Percentiles rank a stretch among this genome's conserved stretches.
Conservation (phyloP, 805 yeast species). For the Blastobotrys parvus region DNA sequence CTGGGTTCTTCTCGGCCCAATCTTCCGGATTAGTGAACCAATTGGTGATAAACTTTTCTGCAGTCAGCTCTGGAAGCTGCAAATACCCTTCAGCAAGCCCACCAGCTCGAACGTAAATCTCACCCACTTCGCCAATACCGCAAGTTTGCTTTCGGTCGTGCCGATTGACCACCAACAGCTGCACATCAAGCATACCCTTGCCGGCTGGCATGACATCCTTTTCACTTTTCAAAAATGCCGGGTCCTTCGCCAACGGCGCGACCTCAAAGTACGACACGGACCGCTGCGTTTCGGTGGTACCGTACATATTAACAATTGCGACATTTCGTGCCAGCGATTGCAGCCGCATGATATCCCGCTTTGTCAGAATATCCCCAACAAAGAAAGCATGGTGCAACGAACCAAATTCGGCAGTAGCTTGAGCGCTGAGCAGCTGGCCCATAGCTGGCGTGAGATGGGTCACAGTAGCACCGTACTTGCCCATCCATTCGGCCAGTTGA, state of each 20-base stretch:
- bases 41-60: slow-evolving; percentile 77
- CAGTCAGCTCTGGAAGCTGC: slow-evolving; percentile 80
- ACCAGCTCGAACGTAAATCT: slow-evolving; percentile 95
- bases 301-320: slow-evolving; percentile 93
- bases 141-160: slow-evolving; percentile 82
- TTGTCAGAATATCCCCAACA: slow-evolving; percentile 95
- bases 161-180: slow-evolving; percentile 86
- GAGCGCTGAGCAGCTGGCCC: slow-evolving; percentile 96
- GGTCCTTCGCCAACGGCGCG: slow-evolving; percentile 58
- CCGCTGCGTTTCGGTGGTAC: slow-evolving; percentile 98
- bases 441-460: slow-evolving; percentile 98
- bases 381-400: slow-evolving; percentile 90
- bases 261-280: slow-evolving; percentile 94
- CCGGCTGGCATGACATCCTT: slow-evolving; percentile 99
- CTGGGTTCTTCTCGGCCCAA: slow-evolving; percentile 50
- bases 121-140: slow-evolving; percentile 99
- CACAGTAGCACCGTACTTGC: slow-evolving; percentile 79
- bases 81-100: slow-evolving; percentile 97
- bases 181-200: slow-evolving; percentile 93
- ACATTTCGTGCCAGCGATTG: slow-evolving; percentile 90
- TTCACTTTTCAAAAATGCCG: slow-evolving; percentile 67
- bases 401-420: slow-evolving; percentile 83
- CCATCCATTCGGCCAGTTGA: slow-evolving; percentile 95
- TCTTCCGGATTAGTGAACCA: slow-evolving; percentile 73
- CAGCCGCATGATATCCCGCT: slow-evolving; percentile 89